Evolutionary conservation across 768 basidiomycete species (phyloP).

Genomic region (Agrocybe chaxingu): DNA sequence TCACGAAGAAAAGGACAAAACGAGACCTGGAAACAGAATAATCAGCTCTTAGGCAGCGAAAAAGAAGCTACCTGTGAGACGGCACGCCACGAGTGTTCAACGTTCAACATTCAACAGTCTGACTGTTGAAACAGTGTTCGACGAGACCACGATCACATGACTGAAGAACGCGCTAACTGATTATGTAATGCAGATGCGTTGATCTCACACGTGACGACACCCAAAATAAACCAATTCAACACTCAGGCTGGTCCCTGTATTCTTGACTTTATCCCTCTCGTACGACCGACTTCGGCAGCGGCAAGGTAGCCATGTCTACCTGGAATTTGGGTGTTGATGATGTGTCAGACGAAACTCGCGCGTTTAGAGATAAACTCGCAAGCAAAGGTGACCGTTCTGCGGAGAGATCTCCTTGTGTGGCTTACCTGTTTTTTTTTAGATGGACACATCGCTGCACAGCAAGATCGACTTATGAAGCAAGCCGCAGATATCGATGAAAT

Average conservation of each 20-base stretch:
- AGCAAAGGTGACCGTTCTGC: slow-evolving; percentile 39
- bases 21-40: too few species aligned
- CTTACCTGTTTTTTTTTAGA: slow-evolving; percentile 29
- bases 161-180: too few species aligned
- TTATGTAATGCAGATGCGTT: too few species aligned
- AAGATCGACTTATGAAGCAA: slow-evolving; percentile 40
- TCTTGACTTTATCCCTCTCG: not conserved
- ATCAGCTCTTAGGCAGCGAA: too few species aligned
- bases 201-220: not conserved
- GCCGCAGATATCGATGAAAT: slow-evolving; percentile 40
- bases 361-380: slow-evolving; percentile 43
- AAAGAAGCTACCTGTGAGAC: too few species aligned
- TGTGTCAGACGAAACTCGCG: slow-evolving; percentile 43
- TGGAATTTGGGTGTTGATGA: slow-evolving; percentile 45
- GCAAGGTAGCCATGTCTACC: slow-evolving; percentile 37
- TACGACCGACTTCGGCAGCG: slow-evolving; percentile 5
- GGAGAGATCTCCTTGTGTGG: slow-evolving; percentile 1
- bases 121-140: too few species aligned
- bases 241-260: not conserved
- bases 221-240: not conserved
- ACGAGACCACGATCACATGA: not conserved
- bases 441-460: slow-evolving; percentile 44
- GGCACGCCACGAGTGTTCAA: too few species aligned
- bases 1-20: too few species aligned
- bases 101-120: too few species aligned